phyloP scores from a whole-genome alignment of 2,329 filamentous ascomycete species.

The Fusarium foetens region DNA sequence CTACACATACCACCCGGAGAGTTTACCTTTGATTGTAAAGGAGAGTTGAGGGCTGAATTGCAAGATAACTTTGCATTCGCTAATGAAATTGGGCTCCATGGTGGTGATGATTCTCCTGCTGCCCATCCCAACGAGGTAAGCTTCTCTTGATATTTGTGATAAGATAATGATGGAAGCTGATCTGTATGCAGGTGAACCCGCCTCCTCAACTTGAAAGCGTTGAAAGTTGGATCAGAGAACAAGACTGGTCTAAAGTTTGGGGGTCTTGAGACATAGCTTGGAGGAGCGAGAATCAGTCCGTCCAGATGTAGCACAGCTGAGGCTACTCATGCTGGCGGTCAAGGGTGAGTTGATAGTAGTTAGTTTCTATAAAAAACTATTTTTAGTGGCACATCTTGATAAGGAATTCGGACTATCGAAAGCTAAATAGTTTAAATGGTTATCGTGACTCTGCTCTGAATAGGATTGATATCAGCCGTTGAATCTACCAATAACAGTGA shows the following conservation, averaged over 20 bases:
- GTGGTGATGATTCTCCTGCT: neutral
- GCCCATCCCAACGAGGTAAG: neutral
- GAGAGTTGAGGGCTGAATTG: neutral
- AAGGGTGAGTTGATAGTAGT: neutral
- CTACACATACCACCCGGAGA: neutral
- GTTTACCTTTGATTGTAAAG: neutral
- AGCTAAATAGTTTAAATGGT: neutral
- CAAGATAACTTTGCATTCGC: slow-evolving; percentile 4
- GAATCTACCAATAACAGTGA: neutral
- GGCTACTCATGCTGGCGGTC: neutral
- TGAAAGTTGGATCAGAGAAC: neutral
- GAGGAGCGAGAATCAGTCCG: neutral
- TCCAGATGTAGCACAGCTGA: neutral
- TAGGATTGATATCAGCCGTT: neutral
- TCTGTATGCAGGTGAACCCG: neutral
- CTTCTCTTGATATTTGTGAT: neutral
- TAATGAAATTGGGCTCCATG: slow-evolving; percentile 3
- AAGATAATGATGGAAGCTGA: neutral
- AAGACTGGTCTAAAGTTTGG: neutral
- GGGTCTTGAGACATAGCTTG: neutral
- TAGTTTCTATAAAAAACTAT: no score
- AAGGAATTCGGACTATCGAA: neutral
- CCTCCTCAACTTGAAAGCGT: neutral
- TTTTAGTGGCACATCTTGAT: neutral
- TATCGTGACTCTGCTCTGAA: neutral